A percentile compares a stretch with the other conserved stretches of the same genome.
Evolutionary conservation across 1,284 basidiomycete genomes (phyloP).

Genomic region (Thelephora terrestris): DNA sequence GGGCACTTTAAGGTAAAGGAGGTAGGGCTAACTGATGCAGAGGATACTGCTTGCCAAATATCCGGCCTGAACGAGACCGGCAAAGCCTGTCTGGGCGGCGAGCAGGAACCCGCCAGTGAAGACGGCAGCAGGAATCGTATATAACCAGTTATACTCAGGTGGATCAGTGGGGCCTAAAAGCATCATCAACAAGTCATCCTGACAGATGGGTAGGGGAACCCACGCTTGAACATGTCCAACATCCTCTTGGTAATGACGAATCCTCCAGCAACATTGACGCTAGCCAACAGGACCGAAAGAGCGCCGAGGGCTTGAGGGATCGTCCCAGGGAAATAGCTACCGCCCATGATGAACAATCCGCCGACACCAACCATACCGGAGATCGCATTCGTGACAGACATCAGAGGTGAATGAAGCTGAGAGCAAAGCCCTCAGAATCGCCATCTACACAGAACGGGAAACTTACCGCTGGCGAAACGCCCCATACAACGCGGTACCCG

Average conservation of each 20-base stretch:
- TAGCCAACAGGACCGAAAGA: constrained; percentile 70
- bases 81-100: constrained; percentile 72
- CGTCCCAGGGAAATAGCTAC: constrained; percentile 72
- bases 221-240: constrained; percentile 85
- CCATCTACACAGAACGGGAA: too few species aligned
- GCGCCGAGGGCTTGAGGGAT: constrained; percentile 72
- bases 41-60: constrained; percentile 74
- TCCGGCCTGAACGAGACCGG: constrained; percentile 77
- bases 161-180: constrained; percentile 63
- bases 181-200: not conserved
- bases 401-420: constrained; percentile 63
- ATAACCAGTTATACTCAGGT: constrained; percentile 77
- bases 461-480: constrained; percentile 58
- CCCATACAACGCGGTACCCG: constrained; percentile 83
- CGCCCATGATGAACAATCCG: constrained; percentile 82
- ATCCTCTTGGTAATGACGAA: constrained; percentile 80
- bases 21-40: constrained; percentile 54
- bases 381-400: constrained; percentile 81
- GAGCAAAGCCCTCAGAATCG: too few species aligned
- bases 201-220: constrained; percentile 12
- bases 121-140: constrained; percentile 64
- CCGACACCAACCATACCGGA: constrained; percentile 80
- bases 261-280: constrained; percentile 77
- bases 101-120: constrained; percentile 75
- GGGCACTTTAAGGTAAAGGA: not conserved